Evolutionary conservation across 768 basidiomycete genomes (phyloP).

Genomic region (Serendipita sp.): DNA sequence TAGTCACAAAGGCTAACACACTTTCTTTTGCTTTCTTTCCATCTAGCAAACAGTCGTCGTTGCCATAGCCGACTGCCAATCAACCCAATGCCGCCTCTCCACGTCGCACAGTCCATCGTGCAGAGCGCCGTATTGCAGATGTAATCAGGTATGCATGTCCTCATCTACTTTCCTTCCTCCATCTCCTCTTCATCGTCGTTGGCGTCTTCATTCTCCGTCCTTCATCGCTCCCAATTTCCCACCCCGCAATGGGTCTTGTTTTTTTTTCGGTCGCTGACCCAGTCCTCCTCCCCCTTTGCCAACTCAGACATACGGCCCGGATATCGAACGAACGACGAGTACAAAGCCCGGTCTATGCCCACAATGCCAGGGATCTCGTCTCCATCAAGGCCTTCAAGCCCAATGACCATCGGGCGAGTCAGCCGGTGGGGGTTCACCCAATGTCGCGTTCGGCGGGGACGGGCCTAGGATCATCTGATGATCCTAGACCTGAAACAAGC

Average conservation of each 20-base stretch:
- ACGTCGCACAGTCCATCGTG: background rate
- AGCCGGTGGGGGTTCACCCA: no score
- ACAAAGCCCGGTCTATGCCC: background rate
- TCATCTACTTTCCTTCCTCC: background rate
- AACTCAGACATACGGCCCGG: constrained; percentile 2
- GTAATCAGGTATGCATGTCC: background rate
- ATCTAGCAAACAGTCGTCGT: background rate
- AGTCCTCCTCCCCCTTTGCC: background rate
- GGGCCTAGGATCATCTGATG: no score
- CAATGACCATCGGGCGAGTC: background rate
- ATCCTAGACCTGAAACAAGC: no score
- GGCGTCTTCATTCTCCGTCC: no score
- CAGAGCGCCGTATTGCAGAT: background rate
- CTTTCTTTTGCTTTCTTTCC: background rate
- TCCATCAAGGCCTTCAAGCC: background rate
- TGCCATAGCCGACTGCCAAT: constrained; percentile 4
- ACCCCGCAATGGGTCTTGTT: no score
- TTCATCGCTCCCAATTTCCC: background rate
- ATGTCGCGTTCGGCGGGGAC: no score
- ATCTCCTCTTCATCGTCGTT: background rate
- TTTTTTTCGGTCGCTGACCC: background rate
- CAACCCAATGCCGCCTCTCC: background rate
- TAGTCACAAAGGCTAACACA: background rate
- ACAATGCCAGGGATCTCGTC: background rate
- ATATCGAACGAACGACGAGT: constrained; percentile 2